Evolutionary conservation across 176 grass and related monocot species (phyloP), one percentile per base, ranked within the genome.

Genomic region (Ensete ventricosum): DNA sequence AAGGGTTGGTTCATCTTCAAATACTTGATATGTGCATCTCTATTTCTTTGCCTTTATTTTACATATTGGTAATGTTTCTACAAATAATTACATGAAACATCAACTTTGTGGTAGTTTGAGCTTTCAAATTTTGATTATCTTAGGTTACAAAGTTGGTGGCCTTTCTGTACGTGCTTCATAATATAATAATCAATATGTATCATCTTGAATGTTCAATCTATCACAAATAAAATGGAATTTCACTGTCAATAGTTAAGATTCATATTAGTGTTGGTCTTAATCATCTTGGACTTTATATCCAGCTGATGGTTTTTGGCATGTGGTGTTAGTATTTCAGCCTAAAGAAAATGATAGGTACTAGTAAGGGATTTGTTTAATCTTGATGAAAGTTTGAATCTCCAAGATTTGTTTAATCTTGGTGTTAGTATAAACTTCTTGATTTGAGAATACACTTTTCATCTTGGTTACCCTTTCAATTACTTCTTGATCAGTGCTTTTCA

Each of bases 1-100:
- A 98, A 89, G 90, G 90, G 94, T 98, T 83, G 78, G 86, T 72
- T 69, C 19, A 73, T 75, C 70, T 79, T 84, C 73, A 77, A 55
- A 29, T 52, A 50, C 72, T 74, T 85, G 49, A 71, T 21, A 19
- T 51, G 21, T 25, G 49, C 9, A 52, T 65, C 14, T 72, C 72
- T 50, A 24, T 43, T 49, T 60, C 17, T 73, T 23, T 24, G 9
- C 22, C 63, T 7, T 25, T 49, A 65, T 80, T 2, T 17, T 82
- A 76, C 22, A 67, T 88, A 52, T 49, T 70, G 51, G 16, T 22
- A 55, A 17, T 9, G 14, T 57, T 62, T 62, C 13, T 43, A 6
- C 34, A 43, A 43, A 6, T 43, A 43, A 43, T 43, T 43, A 43
- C 4, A 3, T 6, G 34, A 43, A 43, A 43, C 34, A 43, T 43